Conservation (phyloP, 1,284 basidiomycete genomes). For the Hypsizygus ulmarius region DNA sequence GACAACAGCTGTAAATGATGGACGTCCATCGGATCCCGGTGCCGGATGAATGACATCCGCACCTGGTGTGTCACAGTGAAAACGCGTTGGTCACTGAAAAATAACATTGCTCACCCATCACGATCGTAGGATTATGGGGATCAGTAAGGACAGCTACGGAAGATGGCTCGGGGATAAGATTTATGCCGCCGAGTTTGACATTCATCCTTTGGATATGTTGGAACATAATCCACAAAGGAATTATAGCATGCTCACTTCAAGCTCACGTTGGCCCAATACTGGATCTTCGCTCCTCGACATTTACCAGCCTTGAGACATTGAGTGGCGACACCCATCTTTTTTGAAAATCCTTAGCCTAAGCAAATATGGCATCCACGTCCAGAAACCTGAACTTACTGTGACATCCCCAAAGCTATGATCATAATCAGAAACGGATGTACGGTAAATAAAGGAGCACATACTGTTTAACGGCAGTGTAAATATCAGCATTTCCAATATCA, state of each 20-base stretch:
- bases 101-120: conserved; percentile 51
- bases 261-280: conserved; percentile 75
- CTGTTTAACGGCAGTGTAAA: conserved; percentile 71
- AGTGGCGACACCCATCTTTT: conserved; percentile 67
- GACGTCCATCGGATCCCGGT: conserved; percentile 48
- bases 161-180: conserved; percentile 58
- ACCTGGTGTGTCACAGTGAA: conserved; percentile 23
- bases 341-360: too few species aligned
- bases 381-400: conserved; percentile 36
- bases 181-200: conserved; percentile 71
- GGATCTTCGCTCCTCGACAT: conserved; percentile 56
- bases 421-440: conserved; percentile 2
- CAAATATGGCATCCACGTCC: not conserved
- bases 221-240: not conserved
- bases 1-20: conserved; percentile 59
- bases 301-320: conserved; percentile 66
- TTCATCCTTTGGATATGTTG: conserved; percentile 23
- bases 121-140: conserved; percentile 60
- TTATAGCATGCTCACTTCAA: conserved; percentile 53
- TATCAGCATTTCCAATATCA: conserved; percentile 55
- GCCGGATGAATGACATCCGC: conserved; percentile 63
- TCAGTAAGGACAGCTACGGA: conserved; percentile 55
- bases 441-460: conserved; percentile 37
- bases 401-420: conserved; percentile 64
- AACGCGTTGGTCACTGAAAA: too few species aligned